phyloP scores from a whole-genome alignment of 805 yeast genomes.

The Barnettozyma sucrosica region DNA sequence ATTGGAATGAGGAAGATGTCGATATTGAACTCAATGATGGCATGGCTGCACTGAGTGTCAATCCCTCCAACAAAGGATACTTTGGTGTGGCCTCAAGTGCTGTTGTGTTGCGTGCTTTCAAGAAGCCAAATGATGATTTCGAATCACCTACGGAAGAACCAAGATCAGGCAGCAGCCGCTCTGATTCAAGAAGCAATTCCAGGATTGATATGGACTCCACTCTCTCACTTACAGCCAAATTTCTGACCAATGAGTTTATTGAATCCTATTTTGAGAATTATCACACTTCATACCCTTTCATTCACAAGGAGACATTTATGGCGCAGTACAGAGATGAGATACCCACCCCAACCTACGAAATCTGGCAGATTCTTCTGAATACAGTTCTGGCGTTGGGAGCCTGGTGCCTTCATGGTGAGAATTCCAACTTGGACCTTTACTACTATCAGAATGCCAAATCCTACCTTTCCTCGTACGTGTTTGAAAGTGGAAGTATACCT shows the following conservation, averaged over 20 bases:
- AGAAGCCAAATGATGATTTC: slow-evolving; percentile 28
- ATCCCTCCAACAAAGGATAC: slow-evolving; percentile 52
- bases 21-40: slow-evolving; percentile 42
- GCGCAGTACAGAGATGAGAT: slow-evolving; percentile 38
- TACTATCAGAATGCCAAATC: slow-evolving; percentile 51
- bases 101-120: slow-evolving; percentile 44
- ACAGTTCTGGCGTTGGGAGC: slow-evolving; percentile 63
- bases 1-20: slow-evolving; percentile 52
- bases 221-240: slow-evolving; percentile 24
- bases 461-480: slow-evolving; percentile 38
- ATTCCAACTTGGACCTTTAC: slow-evolving; percentile 43
- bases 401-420: slow-evolving; percentile 57
- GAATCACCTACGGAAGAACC: slow-evolving; percentile 16
- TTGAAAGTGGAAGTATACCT: slow-evolving; percentile 56
- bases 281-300: slow-evolving; percentile 57
- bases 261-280: slow-evolving; percentile 52
- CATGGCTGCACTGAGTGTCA: slow-evolving; percentile 54
- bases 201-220: slow-evolving; percentile 23
- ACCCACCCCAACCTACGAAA: slow-evolving; percentile 36
- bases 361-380: slow-evolving; percentile 50
- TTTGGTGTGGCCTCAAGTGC: slow-evolving; percentile 62
- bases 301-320: slow-evolving; percentile 49
- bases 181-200: slow-evolving; percentile 23
- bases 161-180: slow-evolving; percentile 11
- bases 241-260: slow-evolving; percentile 32